A percentile compares a stretch with the other conserved stretches of the same genome.
Conservation (phyloP, 192 early-diverging fungal genomes). For the Cetraspora pellucida region DNA sequence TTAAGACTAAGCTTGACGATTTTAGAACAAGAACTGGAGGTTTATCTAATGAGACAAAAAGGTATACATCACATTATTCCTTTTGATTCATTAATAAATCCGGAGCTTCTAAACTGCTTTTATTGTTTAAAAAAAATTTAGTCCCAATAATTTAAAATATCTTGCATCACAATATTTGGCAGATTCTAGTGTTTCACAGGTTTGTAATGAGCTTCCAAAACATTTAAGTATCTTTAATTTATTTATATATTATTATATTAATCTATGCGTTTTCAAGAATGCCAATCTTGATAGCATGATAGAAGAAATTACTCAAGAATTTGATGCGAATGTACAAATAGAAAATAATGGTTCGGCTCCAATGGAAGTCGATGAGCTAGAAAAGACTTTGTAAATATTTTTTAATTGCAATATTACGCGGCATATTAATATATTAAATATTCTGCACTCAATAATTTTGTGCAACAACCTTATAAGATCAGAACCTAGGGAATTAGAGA, state of each 20-base stretch:
- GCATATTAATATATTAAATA: no score
- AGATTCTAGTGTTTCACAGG: slow-evolving; percentile 65
- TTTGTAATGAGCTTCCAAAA: slow-evolving; percentile 4
- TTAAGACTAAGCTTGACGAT: background rate
- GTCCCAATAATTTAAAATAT: slow-evolving; percentile 39
- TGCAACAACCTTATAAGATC: no score
- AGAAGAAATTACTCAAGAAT: no score
- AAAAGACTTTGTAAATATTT: background rate
- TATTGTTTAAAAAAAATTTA: background rate
- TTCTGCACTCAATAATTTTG: no score
- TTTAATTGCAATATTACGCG: no score
- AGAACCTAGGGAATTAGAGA: slow-evolving; percentile 39
- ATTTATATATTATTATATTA: no score
- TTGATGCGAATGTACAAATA: background rate
- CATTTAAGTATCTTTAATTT: no score
- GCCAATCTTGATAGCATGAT: no score
- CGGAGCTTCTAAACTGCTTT: background rate
- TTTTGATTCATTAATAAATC: background rate
- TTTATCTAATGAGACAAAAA: background rate
- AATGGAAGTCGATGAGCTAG: background rate
- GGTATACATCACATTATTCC: background rate
- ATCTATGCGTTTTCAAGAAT: no score
- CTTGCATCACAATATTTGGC: slow-evolving; percentile 60
- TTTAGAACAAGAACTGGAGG: background rate
- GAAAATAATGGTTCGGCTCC: background rate